Evolutionary conservation across 768 basidiomycete species (phyloP).

Genomic region (Leucosporidium yakuticum): DNA sequence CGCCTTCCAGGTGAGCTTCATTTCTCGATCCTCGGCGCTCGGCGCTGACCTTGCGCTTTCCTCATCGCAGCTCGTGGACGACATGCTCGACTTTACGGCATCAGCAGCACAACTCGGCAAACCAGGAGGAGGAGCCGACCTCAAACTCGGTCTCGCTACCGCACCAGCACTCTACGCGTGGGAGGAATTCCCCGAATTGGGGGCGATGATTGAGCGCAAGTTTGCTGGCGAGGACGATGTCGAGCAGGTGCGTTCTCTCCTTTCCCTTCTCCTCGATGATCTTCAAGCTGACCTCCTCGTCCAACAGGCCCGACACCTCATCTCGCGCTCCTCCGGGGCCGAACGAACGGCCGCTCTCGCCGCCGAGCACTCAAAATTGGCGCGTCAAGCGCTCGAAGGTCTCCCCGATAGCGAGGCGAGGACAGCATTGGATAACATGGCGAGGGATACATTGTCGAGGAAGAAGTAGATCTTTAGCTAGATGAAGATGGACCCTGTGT

Average conservation of each 20-base stretch:
- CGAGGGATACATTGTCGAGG: slow-evolving; percentile 26
- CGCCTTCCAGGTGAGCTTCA: slow-evolving; percentile 75
- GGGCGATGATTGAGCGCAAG: slow-evolving; percentile 69
- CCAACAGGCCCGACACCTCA: slow-evolving; percentile 59
- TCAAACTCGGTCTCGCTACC: slow-evolving; percentile 74
- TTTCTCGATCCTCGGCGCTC: neutral
- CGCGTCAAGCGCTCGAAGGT: slow-evolving; percentile 59
- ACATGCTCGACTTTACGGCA: slow-evolving; percentile 85
- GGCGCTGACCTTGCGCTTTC: neutral
- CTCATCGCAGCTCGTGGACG: slow-evolving; percentile 75
- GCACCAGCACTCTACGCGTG: slow-evolving; percentile 81
- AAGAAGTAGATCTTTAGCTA: slow-evolving; percentile 10
- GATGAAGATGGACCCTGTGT: neutral
- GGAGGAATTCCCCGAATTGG: slow-evolving; percentile 71
- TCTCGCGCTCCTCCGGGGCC: slow-evolving; percentile 65
- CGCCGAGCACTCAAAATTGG: slow-evolving; percentile 64
- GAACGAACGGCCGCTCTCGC: slow-evolving; percentile 75
- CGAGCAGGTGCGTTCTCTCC: slow-evolving; percentile 52
- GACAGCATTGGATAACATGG: slow-evolving; percentile 54
- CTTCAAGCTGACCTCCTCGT: neutral
- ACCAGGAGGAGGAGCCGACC: slow-evolving; percentile 72
- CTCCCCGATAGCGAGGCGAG: slow-evolving; percentile 79
- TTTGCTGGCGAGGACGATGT: slow-evolving; percentile 73
- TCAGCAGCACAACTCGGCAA: slow-evolving; percentile 73
- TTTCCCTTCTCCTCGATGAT: neutral